These are phyloP conservation scores for Suhomyces bolitotheri DNA, from an alignment of 1,139 yeast genomes.

Conservation along the genomic window DNA sequence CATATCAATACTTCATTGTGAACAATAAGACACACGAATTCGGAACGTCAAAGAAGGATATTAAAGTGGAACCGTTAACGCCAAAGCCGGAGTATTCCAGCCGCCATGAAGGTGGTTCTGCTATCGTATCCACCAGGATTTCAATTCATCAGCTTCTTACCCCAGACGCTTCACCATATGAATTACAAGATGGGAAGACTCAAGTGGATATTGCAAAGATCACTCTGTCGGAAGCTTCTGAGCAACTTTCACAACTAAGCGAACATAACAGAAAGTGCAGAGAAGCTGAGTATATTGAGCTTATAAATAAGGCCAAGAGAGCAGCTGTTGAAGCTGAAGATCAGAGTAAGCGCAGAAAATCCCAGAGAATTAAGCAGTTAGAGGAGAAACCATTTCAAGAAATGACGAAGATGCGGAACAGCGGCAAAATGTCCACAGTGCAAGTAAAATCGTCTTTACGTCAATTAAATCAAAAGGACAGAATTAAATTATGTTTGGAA, in stretches of 20 bases:
- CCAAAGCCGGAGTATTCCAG: conserved; percentile 2
- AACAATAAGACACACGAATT: conserved; percentile 31
- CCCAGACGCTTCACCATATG: conserved; percentile 40
- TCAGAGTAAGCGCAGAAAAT: conserved; percentile 8
- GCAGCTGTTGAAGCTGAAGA: conserved; percentile 9
- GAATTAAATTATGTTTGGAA: conserved; percentile 22
- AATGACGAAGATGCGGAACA: conserved; percentile 1
- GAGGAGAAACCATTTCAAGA: conserved; percentile 9
- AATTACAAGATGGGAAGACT: conserved; percentile 6
- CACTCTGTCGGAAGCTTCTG: conserved; percentile 10
- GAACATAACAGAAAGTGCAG: conserved; percentile 3
- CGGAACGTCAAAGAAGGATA: conserved; percentile 9
- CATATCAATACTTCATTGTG: conserved; percentile 39
- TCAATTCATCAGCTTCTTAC: conserved; percentile 32
- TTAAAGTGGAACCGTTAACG: conserved; percentile 2
- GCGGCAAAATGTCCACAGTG: conserved; percentile 18
- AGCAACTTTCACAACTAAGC: conserved; percentile 6
- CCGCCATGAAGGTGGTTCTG: not conserved
- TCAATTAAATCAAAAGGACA: conserved; percentile 25
- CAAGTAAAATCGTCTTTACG: conserved; percentile 16
- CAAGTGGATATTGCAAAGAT: conserved; percentile 6
- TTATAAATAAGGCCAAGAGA: conserved; percentile 13
- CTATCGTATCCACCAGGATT: conserved; percentile 8
- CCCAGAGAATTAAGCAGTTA: conserved; percentile 9
- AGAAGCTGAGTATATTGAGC: conserved; percentile 10